Conservation (phyloP, 768 basidiomycete genomes). For the Tremella yokohamensis region DNA sequence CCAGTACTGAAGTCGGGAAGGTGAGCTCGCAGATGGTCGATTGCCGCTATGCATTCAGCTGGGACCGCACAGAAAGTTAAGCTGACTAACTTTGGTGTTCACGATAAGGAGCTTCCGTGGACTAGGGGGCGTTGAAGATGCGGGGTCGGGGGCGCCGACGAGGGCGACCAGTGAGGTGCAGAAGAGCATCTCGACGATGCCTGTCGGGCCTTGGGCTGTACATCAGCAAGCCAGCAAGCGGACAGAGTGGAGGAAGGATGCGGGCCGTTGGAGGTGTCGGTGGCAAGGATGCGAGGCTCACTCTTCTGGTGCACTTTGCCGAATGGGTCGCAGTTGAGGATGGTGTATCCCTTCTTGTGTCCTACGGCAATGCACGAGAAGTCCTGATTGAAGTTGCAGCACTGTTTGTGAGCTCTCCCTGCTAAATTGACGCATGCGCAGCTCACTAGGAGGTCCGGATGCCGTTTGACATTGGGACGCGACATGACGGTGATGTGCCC, state of each 20-base stretch:
- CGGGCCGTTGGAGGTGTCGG: background rate
- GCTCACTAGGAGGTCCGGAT: constrained; percentile 50
- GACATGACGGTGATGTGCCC: constrained; percentile 30
- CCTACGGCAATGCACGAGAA: constrained; percentile 96
- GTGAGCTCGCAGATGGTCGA: constrained; percentile 98
- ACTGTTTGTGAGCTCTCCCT: constrained; percentile 24
- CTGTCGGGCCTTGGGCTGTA: constrained; percentile 82
- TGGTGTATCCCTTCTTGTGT: constrained; percentile 90
- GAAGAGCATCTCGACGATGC: constrained; percentile 99
- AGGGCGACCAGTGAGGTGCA: constrained; percentile 96
- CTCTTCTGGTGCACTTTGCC: constrained; percentile 93
- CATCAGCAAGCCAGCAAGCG: background rate
- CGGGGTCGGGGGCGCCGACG: constrained; percentile 82
- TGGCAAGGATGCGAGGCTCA: constrained; percentile 54
- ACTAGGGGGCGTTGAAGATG: constrained; percentile 65
- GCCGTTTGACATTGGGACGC: constrained; percentile 35
- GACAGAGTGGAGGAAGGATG: background rate
- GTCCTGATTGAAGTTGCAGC: constrained; percentile 89
- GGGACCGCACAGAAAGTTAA: background rate
- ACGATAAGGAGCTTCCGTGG: constrained; percentile 95
- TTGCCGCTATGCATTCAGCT: constrained; percentile 64
- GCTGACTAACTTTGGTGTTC: constrained; percentile 79
- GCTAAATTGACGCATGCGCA: background rate
- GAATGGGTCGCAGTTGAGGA: constrained; percentile 97
- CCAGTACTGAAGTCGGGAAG: constrained; percentile 91